phyloP scores from a whole-genome alignment of 768 basidiomycete species.

The Pisolithus microcarpus region DNA sequence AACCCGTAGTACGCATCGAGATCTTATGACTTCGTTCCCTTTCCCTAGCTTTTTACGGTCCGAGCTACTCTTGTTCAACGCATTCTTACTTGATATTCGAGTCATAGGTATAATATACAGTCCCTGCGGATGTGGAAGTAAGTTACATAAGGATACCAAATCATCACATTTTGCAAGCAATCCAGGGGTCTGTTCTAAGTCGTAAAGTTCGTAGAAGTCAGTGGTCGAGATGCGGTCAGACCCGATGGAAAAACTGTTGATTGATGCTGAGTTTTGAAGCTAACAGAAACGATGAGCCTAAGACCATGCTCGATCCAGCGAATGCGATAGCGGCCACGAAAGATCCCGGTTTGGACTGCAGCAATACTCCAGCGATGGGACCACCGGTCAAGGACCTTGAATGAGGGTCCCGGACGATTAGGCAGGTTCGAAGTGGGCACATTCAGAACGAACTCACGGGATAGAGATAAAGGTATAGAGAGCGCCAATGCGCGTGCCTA shows the following conservation, averaged over 20 bases:
- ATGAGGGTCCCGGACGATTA: background rate
- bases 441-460: slow-evolving; percentile 48
- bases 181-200: too few species aligned
- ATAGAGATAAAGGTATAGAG: slow-evolving; percentile 60
- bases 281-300: slow-evolving; percentile 53
- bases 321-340: slow-evolving; percentile 50
- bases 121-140: too few species aligned
- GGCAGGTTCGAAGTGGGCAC: background rate
- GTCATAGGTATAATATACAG: too few species aligned
- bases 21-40: slow-evolving; percentile 3
- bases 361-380: slow-evolving; percentile 54
- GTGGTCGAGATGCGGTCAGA: slow-evolving; percentile 25
- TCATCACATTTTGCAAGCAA: too few species aligned
- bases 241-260: slow-evolving; percentile 35
- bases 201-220: too few species aligned
- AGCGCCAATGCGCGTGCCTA: slow-evolving; percentile 58
- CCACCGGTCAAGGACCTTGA: slow-evolving; percentile 55
- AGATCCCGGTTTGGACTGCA: slow-evolving; percentile 40
- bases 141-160: too few species aligned
- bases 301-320: slow-evolving; percentile 50
- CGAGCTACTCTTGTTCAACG: too few species aligned
- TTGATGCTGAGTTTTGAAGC: slow-evolving; percentile 43
- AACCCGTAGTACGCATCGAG: background rate
- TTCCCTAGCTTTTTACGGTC: slow-evolving; percentile 3
- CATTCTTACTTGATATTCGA: too few species aligned